Evolutionary conservation across 225 moss, liverwort and hornwort species (phyloP), one percentile per base, ranked within the genome.

Genomic region (Pseudisothecium myosuroides): DNA sequence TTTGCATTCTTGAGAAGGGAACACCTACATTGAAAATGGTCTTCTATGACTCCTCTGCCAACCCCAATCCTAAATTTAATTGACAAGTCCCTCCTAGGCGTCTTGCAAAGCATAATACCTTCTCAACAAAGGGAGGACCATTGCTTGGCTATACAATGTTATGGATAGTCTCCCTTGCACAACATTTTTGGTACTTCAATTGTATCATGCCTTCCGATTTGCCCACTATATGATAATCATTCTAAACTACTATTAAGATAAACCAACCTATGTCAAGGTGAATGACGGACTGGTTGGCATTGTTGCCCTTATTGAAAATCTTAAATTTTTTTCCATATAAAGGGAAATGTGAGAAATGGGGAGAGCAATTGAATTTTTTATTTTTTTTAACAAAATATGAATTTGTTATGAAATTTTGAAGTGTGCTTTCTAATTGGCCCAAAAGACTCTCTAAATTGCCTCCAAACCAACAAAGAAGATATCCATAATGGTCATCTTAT

Each of bases 231-330:
- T 28, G 6, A 45, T 5, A 73, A 28, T 28, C 45, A 45, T 45
- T 45, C 28, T 45, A 45, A 73, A 28, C 3, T 3, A 10, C 9
- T 69, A 41, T 14, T 41, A 2, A 14, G 14, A 3, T 14, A 7
- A 26, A 41, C 4, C 1, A 26, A 1, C 14, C 8, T 39, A 26
- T 8, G 5, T 14, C 5, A 71, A 0, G 41, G 0, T 8, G 0
- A 41, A 71, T 41, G 71, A 50, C 50, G 13, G 50, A 41, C 2
- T 71, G 5, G 14, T 71, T 41, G 26, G 9, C 43, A 9, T 2
- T 34, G 1, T 36, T 34, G 34, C 34, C 18, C 5, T 34, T 34
- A 10, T 32, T 64, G 15, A 63, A 63, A 15, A 7, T 4, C 7
- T 31, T 15, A 29, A 63, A 7, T 29, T 7, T 62, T 28, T 29